Evolutionary conservation across 306 rosid genomes (phyloP).

Genomic region (Biancaea sappan): DNA sequence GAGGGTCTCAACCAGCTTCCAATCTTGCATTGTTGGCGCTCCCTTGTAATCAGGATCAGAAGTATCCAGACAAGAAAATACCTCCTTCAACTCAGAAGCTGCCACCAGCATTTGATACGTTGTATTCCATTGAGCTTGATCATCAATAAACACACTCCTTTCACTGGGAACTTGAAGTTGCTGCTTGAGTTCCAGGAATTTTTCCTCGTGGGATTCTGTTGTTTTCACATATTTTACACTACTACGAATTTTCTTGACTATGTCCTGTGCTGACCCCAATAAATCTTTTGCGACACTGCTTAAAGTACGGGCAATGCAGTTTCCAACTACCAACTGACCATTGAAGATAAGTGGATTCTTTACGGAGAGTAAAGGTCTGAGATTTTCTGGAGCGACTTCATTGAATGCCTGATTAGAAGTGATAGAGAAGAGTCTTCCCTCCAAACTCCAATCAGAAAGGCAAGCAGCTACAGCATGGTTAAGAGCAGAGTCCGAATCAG

Average conservation of each 20-base stretch:
- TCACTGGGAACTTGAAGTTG: conserved; percentile 93
- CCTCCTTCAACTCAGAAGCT: conserved; percentile 80
- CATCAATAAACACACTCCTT: conserved; percentile 71
- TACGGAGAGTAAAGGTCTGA: conserved; percentile 73
- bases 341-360: conserved; percentile 82
- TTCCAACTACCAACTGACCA: conserved; percentile 79
- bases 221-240: conserved; percentile 90
- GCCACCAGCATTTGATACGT: conserved; percentile 93
- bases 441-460: conserved; percentile 87
- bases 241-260: conserved; percentile 66
- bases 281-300: conserved; percentile 72
- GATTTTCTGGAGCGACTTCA: conserved; percentile 62
- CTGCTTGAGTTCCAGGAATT: conserved; percentile 74
- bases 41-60: conserved; percentile 83
- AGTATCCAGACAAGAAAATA: conserved; percentile 81
- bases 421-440: conserved; percentile 77
- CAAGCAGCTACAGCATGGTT: conserved; percentile 90
- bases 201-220: conserved; percentile 83
- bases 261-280: conserved; percentile 50
- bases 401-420: conserved; percentile 55
- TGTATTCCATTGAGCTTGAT: conserved; percentile 80
- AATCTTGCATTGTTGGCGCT: conserved; percentile 78
- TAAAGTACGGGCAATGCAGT: conserved; percentile 78
- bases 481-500: conserved; percentile 73
- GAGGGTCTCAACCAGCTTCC: conserved; percentile 79